Conservation (phyloP, 768 basidiomycete species). For the Boletus reticulatus region DNA sequence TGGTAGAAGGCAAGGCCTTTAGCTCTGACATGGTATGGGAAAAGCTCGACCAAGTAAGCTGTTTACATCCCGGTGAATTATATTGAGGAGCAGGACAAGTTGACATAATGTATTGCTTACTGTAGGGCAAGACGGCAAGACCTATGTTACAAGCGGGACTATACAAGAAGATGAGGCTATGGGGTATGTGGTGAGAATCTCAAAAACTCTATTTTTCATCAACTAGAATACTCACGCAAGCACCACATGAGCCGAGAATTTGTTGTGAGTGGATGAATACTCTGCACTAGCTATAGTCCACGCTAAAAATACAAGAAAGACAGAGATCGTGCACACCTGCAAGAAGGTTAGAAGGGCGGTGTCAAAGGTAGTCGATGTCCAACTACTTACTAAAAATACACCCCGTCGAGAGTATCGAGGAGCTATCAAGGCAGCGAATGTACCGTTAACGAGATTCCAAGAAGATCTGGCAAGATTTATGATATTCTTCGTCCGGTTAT, state of each 20-base stretch:
- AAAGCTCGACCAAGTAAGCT: slow-evolving; percentile 49
- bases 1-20: slow-evolving; percentile 62
- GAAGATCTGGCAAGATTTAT: background rate
- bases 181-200: background rate
- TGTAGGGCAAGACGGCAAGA: background rate
- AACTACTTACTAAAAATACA: slow-evolving; percentile 11
- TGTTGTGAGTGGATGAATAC: slow-evolving; percentile 12
- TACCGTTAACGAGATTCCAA: background rate
- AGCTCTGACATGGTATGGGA: slow-evolving; percentile 61
- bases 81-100: background rate
- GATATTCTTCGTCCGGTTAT: slow-evolving; percentile 16
- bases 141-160: slow-evolving; percentile 1
- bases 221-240: slow-evolving; percentile 6
- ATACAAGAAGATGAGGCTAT: slow-evolving; percentile 17
- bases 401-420: slow-evolving; percentile 2
- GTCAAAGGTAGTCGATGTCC: background rate
- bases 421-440: background rate
- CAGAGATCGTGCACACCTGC: slow-evolving; percentile 14
- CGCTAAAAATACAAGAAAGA: slow-evolving; percentile 10
- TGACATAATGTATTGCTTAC: background rate
- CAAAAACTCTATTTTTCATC: background rate
- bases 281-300: slow-evolving; percentile 22
- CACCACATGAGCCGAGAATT: slow-evolving; percentile 4
- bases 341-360: background rate
- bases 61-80: background rate